phyloP scores from a whole-genome alignment of 306 rosid genomes.

The Albizia julibrissin region DNA sequence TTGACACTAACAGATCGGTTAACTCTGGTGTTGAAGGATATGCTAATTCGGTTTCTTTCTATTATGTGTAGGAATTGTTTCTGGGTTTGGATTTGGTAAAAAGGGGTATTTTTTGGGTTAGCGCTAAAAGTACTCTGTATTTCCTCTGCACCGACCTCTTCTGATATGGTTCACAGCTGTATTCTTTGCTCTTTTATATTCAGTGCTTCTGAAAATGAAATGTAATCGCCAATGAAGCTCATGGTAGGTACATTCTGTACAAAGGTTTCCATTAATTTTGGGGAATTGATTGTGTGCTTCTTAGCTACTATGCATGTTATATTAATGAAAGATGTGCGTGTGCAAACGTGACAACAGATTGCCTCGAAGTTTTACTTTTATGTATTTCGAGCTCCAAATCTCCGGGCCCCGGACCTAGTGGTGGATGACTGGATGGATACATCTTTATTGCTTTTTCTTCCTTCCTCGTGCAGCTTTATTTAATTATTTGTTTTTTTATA shows the following conservation, averaged over 20 bases:
- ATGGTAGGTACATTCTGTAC: not conserved
- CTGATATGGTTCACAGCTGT: constrained; percentile 44
- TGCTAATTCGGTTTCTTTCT: constrained; percentile 27
- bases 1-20: constrained; percentile 51
- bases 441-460: constrained; percentile 30
- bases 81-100: constrained; percentile 40
- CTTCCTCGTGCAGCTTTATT: constrained; percentile 25
- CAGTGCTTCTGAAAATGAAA: constrained; percentile 38
- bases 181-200: constrained; percentile 22
- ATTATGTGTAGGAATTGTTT: constrained; percentile 28
- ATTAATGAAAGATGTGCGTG: constrained; percentile 19
- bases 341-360: constrained; percentile 44
- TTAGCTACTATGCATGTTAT: not conserved
- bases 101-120: constrained; percentile 34
- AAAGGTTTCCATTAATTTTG: constrained; percentile 16
- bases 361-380: constrained; percentile 31
- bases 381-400: constrained; percentile 35
- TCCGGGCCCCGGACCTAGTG: constrained; percentile 2
- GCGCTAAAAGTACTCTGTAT: constrained; percentile 36
- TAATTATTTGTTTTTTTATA: not conserved
- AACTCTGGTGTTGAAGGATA: constrained; percentile 27
- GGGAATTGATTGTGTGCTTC: not conserved
- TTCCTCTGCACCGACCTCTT: constrained; percentile 45
- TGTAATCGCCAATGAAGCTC: constrained; percentile 12
- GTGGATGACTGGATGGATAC: not conserved